These are phyloP conservation scores for Orbilia oligospora DNA, from an alignment of 2,329 filamentous ascomycete genomes.

Conservation along the genomic window DNA sequence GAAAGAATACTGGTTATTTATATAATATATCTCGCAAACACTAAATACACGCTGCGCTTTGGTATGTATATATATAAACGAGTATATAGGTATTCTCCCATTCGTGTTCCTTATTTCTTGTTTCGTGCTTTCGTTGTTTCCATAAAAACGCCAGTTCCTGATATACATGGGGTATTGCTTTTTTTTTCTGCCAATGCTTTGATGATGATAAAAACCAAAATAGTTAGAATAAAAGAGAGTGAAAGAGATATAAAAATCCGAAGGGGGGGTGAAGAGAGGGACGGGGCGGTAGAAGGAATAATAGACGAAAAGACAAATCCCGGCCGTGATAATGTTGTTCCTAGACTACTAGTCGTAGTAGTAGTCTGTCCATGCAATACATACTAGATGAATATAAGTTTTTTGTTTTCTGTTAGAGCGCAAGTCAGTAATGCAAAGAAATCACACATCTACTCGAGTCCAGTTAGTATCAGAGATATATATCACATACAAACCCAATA, in stretches of 20 bases:
- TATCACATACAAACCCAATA: background rate
- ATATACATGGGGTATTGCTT: constrained; percentile 56
- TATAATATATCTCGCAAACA: background rate
- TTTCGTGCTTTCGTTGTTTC: no score
- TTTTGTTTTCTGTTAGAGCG: constrained; percentile 8
- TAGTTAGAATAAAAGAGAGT: background rate
- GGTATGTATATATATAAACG: background rate
- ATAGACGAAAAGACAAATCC: background rate
- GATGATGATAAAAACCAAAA: constrained; percentile 12
- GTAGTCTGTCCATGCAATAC: constrained; percentile 6
- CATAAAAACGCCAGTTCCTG: constrained; percentile 36
- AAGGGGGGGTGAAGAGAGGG: background rate
- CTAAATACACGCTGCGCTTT: constrained; percentile 18
- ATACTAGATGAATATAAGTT: background rate
- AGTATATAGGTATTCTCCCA: background rate
- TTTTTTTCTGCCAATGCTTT: constrained; percentile 41
- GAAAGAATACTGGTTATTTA: background rate
- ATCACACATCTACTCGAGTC: background rate
- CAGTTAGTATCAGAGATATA: background rate
- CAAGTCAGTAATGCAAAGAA: constrained; percentile 1
- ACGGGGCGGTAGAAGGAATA: no score
- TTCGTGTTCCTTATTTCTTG: background rate
- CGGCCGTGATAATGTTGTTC: constrained; percentile 9
- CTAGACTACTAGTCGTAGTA: background rate
- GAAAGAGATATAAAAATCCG: background rate